Percentiles rank a stretch among this genome's conserved stretches.
phyloP scores from a whole-genome alignment of 306 rosid genomes.

The Luffa aegyptiaca region DNA sequence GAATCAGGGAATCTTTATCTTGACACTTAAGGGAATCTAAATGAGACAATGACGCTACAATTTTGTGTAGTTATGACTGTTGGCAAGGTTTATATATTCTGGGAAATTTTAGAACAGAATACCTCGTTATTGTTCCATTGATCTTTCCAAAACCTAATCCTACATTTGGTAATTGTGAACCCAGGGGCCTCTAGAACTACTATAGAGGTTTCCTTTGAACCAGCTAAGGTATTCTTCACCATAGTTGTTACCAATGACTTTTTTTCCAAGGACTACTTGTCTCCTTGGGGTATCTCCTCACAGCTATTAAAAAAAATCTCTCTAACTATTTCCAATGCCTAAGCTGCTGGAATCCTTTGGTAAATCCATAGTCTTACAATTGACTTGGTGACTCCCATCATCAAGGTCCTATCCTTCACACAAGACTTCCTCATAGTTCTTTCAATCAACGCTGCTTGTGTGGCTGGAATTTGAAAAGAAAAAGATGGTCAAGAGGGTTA shows the following conservation, averaged over 20 bases:
- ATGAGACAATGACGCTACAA: too few relatives aligned
- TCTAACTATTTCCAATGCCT: background rate
- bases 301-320: background rate
- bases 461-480: background rate
- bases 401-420: background rate
- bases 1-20: background rate
- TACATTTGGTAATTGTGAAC: background rate
- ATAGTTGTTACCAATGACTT: background rate
- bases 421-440: background rate
- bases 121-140: background rate
- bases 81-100: background rate
- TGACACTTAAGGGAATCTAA: too few relatives aligned
- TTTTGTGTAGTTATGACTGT: background rate
- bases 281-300: background rate
- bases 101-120: background rate
- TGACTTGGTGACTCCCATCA: background rate
- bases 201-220: background rate
- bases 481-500: background rate
- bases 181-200: background rate
- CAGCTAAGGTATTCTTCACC: background rate
- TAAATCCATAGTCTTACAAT: background rate
- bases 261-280: background rate
- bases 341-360: background rate
- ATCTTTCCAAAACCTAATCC: background rate
- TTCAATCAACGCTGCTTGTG: background rate